These are phyloP conservation scores for Rosa chinensis DNA, from an alignment of 306 rosid species.

Conservation along the genomic window DNA sequence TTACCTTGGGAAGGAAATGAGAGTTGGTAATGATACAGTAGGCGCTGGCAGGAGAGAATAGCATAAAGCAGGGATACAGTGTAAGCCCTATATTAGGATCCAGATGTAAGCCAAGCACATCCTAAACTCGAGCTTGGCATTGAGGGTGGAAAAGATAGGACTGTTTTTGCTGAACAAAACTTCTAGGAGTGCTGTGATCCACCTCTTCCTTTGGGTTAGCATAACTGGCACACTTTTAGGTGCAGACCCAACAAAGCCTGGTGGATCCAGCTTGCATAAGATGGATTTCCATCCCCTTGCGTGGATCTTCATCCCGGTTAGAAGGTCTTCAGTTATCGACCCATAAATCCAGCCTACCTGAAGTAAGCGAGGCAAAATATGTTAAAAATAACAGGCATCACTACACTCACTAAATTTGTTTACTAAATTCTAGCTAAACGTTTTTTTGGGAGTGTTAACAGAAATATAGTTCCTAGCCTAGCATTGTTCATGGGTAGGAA, in stretches of 20 bases:
- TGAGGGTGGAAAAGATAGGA: slow-evolving; percentile 16
- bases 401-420: no score
- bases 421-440: no score
- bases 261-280: slow-evolving; percentile 15
- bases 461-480: no score
- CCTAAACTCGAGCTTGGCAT: slow-evolving; percentile 25
- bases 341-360: slow-evolving; percentile 42
- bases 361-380: background rate
- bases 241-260: slow-evolving; percentile 29
- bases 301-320: slow-evolving; percentile 33
- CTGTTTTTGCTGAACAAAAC: slow-evolving; percentile 20
- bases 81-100: slow-evolving; percentile 18
- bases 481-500: no score
- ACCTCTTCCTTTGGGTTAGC: slow-evolving; percentile 32
- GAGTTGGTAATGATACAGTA: slow-evolving; percentile 35
- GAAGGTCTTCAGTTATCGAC: slow-evolving; percentile 29
- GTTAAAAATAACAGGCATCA: background rate
- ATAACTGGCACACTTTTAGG: background rate
- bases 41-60: slow-evolving; percentile 28
- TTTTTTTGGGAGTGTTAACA: no score
- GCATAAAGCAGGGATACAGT: slow-evolving; percentile 24
- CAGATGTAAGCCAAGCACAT: slow-evolving; percentile 24
- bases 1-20: slow-evolving; percentile 37
- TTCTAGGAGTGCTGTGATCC: slow-evolving; percentile 28
- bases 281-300: slow-evolving; percentile 31